These are phyloP conservation scores for Arthrobotrys entomopaga DNA, from an alignment of 2,329 filamentous ascomycete species.

Conservation along the genomic window DNA sequence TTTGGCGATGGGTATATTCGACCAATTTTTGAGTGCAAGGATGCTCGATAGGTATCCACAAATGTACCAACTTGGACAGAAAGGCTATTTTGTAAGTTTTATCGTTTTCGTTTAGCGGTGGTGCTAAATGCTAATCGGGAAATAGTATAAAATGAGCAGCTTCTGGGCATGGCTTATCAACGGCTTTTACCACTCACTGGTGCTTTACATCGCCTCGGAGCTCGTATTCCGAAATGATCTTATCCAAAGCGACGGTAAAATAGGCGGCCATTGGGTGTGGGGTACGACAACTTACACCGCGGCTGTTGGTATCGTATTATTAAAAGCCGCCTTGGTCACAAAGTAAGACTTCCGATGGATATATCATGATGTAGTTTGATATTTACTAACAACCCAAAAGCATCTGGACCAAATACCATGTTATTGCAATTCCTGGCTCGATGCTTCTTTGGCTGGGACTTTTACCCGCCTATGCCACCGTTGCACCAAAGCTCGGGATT, in stretches of 20 bases:
- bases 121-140: slow-evolving; percentile 4
- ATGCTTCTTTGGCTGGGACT: slow-evolving; percentile 92
- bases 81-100: slow-evolving; percentile 75
- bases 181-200: slow-evolving; percentile 80
- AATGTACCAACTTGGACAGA: slow-evolving; percentile 90
- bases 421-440: slow-evolving; percentile 93
- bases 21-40: slow-evolving; percentile 95
- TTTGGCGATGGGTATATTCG: slow-evolving; percentile 92
- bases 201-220: slow-evolving; percentile 86
- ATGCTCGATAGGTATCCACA: slow-evolving; percentile 95
- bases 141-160: slow-evolving; percentile 81
- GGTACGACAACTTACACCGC: slow-evolving; percentile 93
- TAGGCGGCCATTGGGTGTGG: slow-evolving; percentile 97
- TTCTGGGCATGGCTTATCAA: slow-evolving; percentile 94
- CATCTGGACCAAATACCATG: slow-evolving; percentile 98
- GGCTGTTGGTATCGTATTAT: slow-evolving; percentile 89
- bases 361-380: neutral
- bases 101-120: neutral
- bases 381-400: slow-evolving; percentile 32
- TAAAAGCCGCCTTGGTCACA: slow-evolving; percentile 92
- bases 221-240: slow-evolving; percentile 85
- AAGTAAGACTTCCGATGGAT: slow-evolving; percentile 64
- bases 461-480: slow-evolving; percentile 84
- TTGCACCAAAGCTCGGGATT: slow-evolving; percentile 82
- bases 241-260: slow-evolving; percentile 79